Percentiles rank a stretch among this genome's conserved stretches.
These are phyloP conservation scores for Obelidium mucronatum DNA, from an alignment of 192 early-diverging fungal species.

Conservation along the genomic window DNA sequence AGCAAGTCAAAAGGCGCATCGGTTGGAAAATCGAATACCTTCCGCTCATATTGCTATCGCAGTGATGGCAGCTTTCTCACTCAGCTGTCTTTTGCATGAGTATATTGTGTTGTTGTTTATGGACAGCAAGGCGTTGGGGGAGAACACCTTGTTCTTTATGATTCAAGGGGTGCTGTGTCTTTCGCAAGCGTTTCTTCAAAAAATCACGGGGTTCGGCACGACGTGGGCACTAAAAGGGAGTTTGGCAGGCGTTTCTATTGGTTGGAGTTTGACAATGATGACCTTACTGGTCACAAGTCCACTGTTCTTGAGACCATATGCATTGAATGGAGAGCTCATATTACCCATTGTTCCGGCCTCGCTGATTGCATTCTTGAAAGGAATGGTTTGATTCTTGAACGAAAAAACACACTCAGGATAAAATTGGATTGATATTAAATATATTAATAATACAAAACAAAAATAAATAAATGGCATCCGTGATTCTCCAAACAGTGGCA, in stretches of 20 bases:
- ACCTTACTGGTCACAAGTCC: background rate
- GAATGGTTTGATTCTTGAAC: too few species aligned
- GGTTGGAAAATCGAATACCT: too few species aligned
- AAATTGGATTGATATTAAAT: too few species aligned
- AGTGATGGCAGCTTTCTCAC: background rate
- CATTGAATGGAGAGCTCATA: background rate
- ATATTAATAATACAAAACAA: background rate
- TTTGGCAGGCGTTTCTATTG: background rate
- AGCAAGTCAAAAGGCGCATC: too few species aligned
- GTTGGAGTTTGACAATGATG: background rate
- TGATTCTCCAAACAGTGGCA: background rate
- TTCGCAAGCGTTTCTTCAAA: background rate
- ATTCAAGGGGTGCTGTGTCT: background rate
- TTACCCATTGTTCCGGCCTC: too few species aligned
- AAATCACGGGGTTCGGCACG: background rate
- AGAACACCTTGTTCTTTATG: slow-evolving; percentile 3
- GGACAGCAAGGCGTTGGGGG: background rate
- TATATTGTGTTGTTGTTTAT: background rate
- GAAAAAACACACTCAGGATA: too few species aligned
- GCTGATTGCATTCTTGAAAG: too few species aligned
- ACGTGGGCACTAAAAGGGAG: background rate
- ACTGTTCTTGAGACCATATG: background rate
- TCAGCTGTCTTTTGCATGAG: background rate
- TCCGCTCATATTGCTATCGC: background rate
- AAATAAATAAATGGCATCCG: background rate